phyloP scores from a whole-genome alignment of 2,329 filamentous ascomycete species.

The Teratosphaeria pseudoeucalypti region DNA sequence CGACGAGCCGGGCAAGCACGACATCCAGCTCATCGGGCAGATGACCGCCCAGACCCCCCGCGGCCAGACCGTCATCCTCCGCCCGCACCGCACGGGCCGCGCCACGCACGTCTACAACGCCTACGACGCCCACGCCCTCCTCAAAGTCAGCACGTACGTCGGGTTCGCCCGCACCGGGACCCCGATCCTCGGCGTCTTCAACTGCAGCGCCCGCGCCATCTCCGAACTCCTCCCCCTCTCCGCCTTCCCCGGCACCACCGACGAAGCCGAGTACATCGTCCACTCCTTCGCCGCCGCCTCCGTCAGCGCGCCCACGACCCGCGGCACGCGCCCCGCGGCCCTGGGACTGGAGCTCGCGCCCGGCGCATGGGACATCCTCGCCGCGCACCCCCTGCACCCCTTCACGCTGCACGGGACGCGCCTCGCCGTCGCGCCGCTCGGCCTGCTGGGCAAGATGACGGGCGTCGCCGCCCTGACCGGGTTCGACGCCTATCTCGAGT shows the following conservation, averaged over 20 bases:
- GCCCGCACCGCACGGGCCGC: conserved; percentile 65
- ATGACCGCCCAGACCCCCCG: conserved; percentile 67
- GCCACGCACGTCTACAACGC: conserved; percentile 62
- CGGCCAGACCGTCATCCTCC: conserved; percentile 68
- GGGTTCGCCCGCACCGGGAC: conserved; percentile 58
- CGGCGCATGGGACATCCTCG: conserved; percentile 71
- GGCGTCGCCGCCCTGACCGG: conserved; percentile 66
- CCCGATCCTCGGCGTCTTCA: conserved; percentile 76
- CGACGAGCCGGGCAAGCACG: conserved; percentile 73
- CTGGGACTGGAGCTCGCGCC: conserved; percentile 53
- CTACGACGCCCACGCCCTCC: conserved; percentile 60
- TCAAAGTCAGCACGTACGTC: conserved; percentile 72
- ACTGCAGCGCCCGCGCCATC: conserved; percentile 53
- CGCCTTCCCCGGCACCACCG: conserved; percentile 63
- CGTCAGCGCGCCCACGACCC: conserved; percentile 43
- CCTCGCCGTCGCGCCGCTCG: conserved; percentile 54
- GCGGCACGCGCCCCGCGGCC: conserved; percentile 31
- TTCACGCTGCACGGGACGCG: conserved; percentile 34
- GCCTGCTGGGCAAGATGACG: conserved; percentile 80
- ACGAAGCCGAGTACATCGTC: conserved; percentile 56
- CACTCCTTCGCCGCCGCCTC: conserved; percentile 59
- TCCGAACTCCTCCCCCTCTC: conserved; percentile 60
- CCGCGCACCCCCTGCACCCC: conserved; percentile 55
- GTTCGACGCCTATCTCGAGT: conserved; percentile 47
- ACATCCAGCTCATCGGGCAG: conserved; percentile 62